Evolutionary conservation across 1,284 basidiomycete species (phyloP).

Genomic region (Apiotrichum porosum): DNA sequence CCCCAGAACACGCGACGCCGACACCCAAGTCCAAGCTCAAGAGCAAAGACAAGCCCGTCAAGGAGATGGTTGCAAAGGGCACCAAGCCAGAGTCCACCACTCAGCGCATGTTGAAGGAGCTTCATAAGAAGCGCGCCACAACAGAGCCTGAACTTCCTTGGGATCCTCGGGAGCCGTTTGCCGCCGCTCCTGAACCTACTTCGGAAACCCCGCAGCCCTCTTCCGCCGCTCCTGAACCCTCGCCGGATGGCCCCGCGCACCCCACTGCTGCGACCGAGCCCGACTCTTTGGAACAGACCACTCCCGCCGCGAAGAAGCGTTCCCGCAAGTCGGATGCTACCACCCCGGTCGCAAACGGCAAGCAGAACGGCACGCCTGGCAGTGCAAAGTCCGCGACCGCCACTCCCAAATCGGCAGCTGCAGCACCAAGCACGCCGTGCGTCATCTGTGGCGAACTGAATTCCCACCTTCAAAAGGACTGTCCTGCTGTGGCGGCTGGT

Average conservation of each 20-base stretch:
- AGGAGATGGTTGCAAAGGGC: background rate
- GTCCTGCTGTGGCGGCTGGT: constrained; percentile 27
- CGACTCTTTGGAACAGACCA: background rate
- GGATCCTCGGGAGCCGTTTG: background rate
- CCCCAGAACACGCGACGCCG: background rate
- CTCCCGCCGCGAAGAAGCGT: no score
- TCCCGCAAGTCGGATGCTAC: no score
- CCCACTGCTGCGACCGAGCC: background rate
- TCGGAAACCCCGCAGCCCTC: no score
- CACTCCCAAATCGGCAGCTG: no score
- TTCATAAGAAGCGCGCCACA: background rate
- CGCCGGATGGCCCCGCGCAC: background rate
- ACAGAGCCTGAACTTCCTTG: background rate
- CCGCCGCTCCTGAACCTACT: no score
- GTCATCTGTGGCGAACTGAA: background rate
- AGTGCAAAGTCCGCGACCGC: no score
- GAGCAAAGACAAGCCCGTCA: background rate
- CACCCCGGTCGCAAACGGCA: no score
- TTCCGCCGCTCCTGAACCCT: background rate
- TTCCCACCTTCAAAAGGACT: constrained; percentile 29
- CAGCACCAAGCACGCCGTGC: background rate
- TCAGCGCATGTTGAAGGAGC: background rate
- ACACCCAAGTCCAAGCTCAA: constrained; percentile 1
- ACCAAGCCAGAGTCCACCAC: background rate
- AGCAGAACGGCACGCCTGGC: no score